These are phyloP conservation scores for Vigna hirtella DNA, from an alignment of 306 rosid genomes.

Conservation along the genomic window DNA sequence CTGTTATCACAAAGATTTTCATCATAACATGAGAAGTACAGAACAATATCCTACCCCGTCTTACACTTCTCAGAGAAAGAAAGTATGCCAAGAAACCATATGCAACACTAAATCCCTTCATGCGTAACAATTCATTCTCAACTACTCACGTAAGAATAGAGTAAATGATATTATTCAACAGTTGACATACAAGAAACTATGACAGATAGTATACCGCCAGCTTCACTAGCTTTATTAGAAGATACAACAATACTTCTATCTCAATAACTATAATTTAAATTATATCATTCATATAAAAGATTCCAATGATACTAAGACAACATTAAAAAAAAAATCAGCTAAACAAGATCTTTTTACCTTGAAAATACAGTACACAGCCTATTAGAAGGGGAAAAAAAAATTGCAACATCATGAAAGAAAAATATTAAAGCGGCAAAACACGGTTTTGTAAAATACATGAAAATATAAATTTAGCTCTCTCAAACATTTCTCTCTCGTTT, in stretches of 20 bases:
- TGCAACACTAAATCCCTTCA: background rate
- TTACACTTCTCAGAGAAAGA: constrained; percentile 5
- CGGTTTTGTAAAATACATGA: background rate
- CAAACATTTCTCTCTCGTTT: background rate
- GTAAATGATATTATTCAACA: constrained; percentile 19
- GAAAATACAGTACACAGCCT: background rate
- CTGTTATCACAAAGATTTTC: constrained; percentile 4
- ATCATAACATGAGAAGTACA: background rate
- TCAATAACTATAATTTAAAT: background rate
- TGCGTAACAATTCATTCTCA: constrained; percentile 18
- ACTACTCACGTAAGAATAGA: constrained; percentile 1
- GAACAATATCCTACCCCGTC: constrained; percentile 27
- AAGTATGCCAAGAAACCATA: background rate
- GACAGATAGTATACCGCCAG: background rate
- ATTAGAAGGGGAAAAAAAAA: background rate
- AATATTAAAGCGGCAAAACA: background rate
- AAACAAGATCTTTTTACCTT: background rate
- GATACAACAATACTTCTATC: background rate
- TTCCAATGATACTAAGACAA: background rate
- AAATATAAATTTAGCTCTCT: background rate
- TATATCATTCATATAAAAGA: constrained; percentile 1
- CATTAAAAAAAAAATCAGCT: background rate
- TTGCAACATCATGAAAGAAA: background rate
- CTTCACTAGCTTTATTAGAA: background rate
- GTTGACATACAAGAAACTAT: background rate